Evolutionary conservation across 352 stramenopile species (phyloP).

Genomic region (Globisporangium orthogonon): DNA sequence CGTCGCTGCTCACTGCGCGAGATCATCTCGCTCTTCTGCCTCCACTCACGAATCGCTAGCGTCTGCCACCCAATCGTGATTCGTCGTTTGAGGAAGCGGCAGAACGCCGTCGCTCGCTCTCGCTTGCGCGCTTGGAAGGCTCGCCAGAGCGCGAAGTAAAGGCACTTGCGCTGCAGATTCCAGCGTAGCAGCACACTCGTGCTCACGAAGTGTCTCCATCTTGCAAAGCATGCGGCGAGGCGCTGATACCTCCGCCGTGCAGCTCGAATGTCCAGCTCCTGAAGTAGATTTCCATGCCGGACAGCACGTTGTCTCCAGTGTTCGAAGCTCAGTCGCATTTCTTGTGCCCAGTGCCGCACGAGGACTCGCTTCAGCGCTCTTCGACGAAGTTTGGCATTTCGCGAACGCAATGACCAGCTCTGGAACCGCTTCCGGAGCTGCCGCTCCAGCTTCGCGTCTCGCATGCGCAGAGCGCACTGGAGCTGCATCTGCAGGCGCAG

Average conservation of each 20-base stretch:
- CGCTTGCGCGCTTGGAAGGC: background rate
- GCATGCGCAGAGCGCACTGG: constrained; percentile 9
- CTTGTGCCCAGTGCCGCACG: too few relatives aligned
- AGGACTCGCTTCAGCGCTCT: background rate
- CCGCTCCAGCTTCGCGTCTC: background rate
- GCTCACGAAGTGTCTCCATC: constrained; percentile 2
- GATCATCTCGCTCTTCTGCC: constrained; percentile 4
- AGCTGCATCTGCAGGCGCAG: background rate
- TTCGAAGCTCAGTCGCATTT: background rate
- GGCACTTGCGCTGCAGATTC: constrained; percentile 8
- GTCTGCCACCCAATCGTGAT: constrained; percentile 4
- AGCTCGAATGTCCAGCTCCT: background rate
- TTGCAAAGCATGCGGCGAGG: background rate
- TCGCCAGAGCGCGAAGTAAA: constrained; percentile 13
- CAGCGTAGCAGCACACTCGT: constrained; percentile 1
- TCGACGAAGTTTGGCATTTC: background rate
- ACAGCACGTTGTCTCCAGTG: background rate
- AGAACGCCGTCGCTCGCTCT: constrained; percentile 7
- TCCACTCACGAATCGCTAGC: constrained; percentile 21
- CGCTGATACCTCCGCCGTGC: background rate
- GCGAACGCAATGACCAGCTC: background rate
- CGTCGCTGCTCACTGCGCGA: background rate
- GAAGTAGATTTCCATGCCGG: background rate
- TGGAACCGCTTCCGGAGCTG: background rate
- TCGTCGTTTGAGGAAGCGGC: constrained; percentile 10